Evolutionary conservation across 2,329 filamentous ascomycete genomes (phyloP).

Genomic region (Lachnellula subtilissima): DNA sequence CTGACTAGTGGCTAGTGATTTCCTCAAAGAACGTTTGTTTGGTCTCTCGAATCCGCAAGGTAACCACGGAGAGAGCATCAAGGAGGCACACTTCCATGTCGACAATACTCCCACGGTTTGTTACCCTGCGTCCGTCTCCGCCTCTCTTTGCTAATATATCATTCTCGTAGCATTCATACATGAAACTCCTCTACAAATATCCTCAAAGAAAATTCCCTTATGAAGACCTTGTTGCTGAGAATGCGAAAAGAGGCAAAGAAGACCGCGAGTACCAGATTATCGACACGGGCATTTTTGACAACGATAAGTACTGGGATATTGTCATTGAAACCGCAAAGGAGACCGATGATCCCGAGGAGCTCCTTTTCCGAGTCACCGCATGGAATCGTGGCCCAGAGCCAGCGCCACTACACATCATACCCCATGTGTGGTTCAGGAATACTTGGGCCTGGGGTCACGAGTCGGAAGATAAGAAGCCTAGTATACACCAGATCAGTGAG

Average conservation of each 20-base stretch:
- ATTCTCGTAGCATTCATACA: constrained; percentile 76
- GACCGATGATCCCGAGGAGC: constrained; percentile 81
- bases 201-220: constrained; percentile 91
- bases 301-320: constrained; percentile 93
- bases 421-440: constrained; percentile 95
- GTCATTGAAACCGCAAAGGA: constrained; percentile 96
- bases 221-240: constrained; percentile 79
- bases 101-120: constrained; percentile 72
- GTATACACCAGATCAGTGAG: constrained; percentile 61
- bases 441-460: constrained; percentile 95
- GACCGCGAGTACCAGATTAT: constrained; percentile 89
- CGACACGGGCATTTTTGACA: constrained; percentile 83
- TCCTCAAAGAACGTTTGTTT: constrained; percentile 91
- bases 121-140: background rate
- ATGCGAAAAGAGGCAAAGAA: constrained; percentile 67
- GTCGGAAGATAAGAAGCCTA: constrained; percentile 69
- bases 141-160: constrained; percentile 6
- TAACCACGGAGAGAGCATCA: constrained; percentile 95
- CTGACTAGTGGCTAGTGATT: constrained; percentile 57
- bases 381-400: constrained; percentile 92
- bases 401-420: constrained; percentile 87
- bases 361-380: constrained; percentile 89
- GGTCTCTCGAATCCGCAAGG: constrained; percentile 94
- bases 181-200: constrained; percentile 98
- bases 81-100: constrained; percentile 92